Percentiles rank a stretch among this genome's conserved stretches.
Conservation (phyloP, 306 rosid genomes). For the Prinsepia uniflora region DNA sequence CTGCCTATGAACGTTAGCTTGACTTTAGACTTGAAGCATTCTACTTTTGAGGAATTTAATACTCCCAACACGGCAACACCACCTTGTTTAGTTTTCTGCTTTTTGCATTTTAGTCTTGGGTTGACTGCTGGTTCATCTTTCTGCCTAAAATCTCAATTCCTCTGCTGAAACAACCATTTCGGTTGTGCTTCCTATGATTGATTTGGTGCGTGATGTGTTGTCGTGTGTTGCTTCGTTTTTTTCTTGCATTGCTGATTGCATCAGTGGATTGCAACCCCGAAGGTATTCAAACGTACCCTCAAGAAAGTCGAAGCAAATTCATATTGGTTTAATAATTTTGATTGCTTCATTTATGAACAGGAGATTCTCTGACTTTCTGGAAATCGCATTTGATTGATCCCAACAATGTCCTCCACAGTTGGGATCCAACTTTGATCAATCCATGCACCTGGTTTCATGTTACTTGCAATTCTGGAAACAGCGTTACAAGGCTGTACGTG, state of each 20-base stretch:
- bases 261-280: slow-evolving; percentile 25
- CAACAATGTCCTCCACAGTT: slow-evolving; percentile 28
- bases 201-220: slow-evolving; percentile 7
- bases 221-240: slow-evolving; percentile 5
- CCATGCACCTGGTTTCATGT: slow-evolving; percentile 39
- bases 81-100: neutral
- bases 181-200: neutral
- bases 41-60: neutral
- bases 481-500: slow-evolving; percentile 27
- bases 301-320: neutral
- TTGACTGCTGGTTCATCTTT: too few relatives aligned
- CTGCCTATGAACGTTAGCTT: too few relatives aligned
- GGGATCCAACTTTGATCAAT: slow-evolving; percentile 25
- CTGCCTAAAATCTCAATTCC: too few relatives aligned
- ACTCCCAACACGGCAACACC: neutral
- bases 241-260: slow-evolving; percentile 24
- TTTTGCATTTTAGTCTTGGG: too few relatives aligned
- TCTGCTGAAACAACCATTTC: neutral
- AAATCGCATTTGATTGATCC: slow-evolving; percentile 24
- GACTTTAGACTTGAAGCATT: neutral
- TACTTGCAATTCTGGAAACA: neutral
- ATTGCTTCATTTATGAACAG: slow-evolving; percentile 2
- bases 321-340: neutral
- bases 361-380: slow-evolving; percentile 27
- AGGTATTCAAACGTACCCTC: neutral